Base-by-base conservation (phyloP, 495 filamentous ascomycete species). In the Acidomyces sp. region DNA sequence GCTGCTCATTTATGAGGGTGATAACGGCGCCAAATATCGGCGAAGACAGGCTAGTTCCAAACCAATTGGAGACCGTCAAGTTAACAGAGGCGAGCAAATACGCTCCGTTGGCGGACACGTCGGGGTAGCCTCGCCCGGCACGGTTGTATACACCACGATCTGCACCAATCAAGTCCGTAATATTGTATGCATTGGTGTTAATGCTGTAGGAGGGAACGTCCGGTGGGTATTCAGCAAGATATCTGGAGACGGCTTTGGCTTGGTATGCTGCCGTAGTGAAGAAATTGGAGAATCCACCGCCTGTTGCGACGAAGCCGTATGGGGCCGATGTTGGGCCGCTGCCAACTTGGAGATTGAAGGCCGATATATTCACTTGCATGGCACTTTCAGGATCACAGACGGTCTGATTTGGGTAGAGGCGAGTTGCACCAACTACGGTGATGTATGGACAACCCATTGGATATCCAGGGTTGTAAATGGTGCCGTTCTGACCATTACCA, bases 71-170 rank as follows among this genome's bases (percentile, higher is more conserved):
- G 5, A 19, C 15, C 13, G 27, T 34, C 0, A 29, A 31, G 21
- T 21, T 27, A 12, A 11, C 35, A 17, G 31, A 43, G 3, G 25
- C 59, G 15, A 63, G 51, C 37, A 77, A 66, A 29, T 72, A 68
- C 6, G 68, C 71, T 12, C 6, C 34, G 17, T 21, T 21, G 12
- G 34, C 34, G 11, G 7, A 5, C 12, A 84, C 68, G 39, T 84
- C 79, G 0, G 79, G 78, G 44, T 70, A 80, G 5, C 65, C 78
- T 20, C 79, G 64, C 0, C 77, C 75, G 5, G 62, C 62, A 12
- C 66, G 64, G 51, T 76, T 77, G 58, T 75, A 53, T 25, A 54
- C 10, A 34, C 49, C 39, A 40, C 40, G 43, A 49, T 51, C 42
- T 11, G 35, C 45, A 17, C 54, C 54, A n/a, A n/a, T n/a, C n/a